Base-by-base conservation (phyloP, 805 yeast genomes). In the Cyberlindnera americana region DNA sequence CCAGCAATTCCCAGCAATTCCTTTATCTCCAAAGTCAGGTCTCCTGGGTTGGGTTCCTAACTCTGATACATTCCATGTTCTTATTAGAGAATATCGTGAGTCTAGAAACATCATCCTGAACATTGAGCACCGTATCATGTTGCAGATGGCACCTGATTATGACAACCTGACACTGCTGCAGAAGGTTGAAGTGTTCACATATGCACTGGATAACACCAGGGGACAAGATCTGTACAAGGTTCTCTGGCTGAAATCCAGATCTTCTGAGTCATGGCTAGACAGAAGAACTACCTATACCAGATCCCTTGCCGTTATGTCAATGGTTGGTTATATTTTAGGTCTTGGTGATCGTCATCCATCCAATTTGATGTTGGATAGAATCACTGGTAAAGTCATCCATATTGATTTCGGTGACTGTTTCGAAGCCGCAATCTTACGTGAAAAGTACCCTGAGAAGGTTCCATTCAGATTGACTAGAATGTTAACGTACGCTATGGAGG, bases 401-500 rank as follows among this genome's bases (percentile, higher is more conserved):
- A 91, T 93, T 64, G 99, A 93, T 71, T 93, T 91, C 64, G 99
- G 99, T 50, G 99, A 93, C 60, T 93, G 99, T 74, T 93, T 93
- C 57, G 99, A 93, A 60, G 96, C 98, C 2, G 99, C 99, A 0
- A 89, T 91, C 35, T 66, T 93, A 45, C 77, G 99, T 50, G 99
- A 95, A 52, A 93, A 93, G 59, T 95, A 85, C 61, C 99, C 99
- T 0, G 99, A 93, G 56, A 91, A 90, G 61, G 99, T 93, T 18
- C 99, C 99, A 7, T 93, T 93, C 69, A 75, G 99, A 61, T 72
- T 93, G 43, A 93, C 99, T 0, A 72, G 99, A 62, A 93, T 93
- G 99, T 71, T 95, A 49, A 89, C 95, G 17, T 89, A 89, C 61
- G 99, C 98, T 0, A 91, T 93, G 97, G 99, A 95, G 61, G 98